Conservation (phyloP, 2,329 filamentous ascomycete genomes). For the Fusarium concolor region DNA sequence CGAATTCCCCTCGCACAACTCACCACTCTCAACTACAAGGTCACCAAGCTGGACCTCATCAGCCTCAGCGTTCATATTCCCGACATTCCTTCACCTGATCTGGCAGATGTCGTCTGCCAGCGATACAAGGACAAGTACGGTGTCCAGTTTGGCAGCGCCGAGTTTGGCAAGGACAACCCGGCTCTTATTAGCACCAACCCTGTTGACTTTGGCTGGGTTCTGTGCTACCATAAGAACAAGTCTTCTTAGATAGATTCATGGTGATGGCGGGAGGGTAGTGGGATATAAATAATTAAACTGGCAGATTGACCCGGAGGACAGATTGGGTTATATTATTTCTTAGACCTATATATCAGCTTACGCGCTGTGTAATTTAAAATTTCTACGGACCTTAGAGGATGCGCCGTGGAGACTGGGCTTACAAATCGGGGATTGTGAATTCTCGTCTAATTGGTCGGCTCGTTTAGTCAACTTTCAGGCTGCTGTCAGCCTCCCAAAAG, state of each 20-base stretch:
- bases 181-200: constrained; percentile 33
- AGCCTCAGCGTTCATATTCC: constrained; percentile 22
- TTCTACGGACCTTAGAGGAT: too few relatives aligned
- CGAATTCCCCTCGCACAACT: constrained; percentile 29
- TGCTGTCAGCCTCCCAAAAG: background rate
- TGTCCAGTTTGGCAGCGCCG: constrained; percentile 24
- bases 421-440: too few relatives aligned
- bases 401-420: too few relatives aligned
- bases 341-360: background rate
- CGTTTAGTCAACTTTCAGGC: background rate
- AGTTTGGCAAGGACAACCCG: constrained; percentile 24
- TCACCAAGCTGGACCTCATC: constrained; percentile 22
- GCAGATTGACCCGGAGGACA: too few relatives aligned
- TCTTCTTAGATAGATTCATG: background rate
- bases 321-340: background rate
- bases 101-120: constrained; percentile 26
- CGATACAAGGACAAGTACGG: constrained; percentile 32
- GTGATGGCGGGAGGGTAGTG: too few relatives aligned
- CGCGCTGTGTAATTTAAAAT: too few relatives aligned
- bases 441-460: background rate
- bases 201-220: constrained; percentile 30
- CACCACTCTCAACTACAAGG: constrained; percentile 19
- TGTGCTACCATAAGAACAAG: constrained; percentile 27
- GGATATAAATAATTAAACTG: too few relatives aligned
- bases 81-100: background rate